These are phyloP conservation scores for Nadsonia starkeyi-henricii DNA, from an alignment of 1,139 yeast genomes.

Conservation along the genomic window DNA sequence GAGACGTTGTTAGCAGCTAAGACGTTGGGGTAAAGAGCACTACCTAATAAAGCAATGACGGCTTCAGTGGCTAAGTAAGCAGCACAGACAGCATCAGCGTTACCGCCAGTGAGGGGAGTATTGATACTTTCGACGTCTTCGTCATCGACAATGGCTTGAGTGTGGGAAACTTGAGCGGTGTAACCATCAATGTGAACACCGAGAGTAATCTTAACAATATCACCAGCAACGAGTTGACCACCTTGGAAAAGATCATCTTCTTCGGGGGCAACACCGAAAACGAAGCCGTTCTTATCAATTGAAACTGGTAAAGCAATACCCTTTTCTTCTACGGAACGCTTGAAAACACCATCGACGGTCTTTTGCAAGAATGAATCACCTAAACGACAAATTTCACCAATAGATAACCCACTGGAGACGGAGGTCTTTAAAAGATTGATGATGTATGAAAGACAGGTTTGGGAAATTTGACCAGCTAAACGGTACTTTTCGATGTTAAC, in stretches of 20 bases:
- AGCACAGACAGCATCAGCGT: slow-evolving; percentile 85
- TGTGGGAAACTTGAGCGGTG: slow-evolving; percentile 75
- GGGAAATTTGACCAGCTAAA: slow-evolving; percentile 84
- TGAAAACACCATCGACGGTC: slow-evolving; percentile 16
- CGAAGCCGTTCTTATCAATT: slow-evolving; percentile 69
- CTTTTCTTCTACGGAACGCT: slow-evolving; percentile 29
- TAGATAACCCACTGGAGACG: slow-evolving; percentile 26
- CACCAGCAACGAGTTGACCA: slow-evolving; percentile 50
- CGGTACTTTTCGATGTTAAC: slow-evolving; percentile 66
- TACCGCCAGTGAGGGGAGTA: slow-evolving; percentile 69
- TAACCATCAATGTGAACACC: slow-evolving; percentile 95
- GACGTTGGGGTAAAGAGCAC: slow-evolving; percentile 56
- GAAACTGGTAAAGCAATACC: slow-evolving; percentile 90
- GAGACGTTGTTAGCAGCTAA: slow-evolving; percentile 21
- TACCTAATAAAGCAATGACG: slow-evolving; percentile 58
- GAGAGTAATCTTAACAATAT: slow-evolving; percentile 64
- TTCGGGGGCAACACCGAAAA: slow-evolving; percentile 78
- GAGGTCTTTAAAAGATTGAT: slow-evolving; percentile 52
- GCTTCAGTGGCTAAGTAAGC: slow-evolving; percentile 82
- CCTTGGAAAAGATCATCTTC: slow-evolving; percentile 43
- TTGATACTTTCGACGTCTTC: slow-evolving; percentile 12
- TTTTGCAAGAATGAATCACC: slow-evolving; percentile 57
- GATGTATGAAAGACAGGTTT: slow-evolving; percentile 62
- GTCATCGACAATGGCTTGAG: slow-evolving; percentile 59
- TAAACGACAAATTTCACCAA: slow-evolving; percentile 67